phyloP scores from a whole-genome alignment of 208 protist species.

The Crithidia thermophila region DNA sequence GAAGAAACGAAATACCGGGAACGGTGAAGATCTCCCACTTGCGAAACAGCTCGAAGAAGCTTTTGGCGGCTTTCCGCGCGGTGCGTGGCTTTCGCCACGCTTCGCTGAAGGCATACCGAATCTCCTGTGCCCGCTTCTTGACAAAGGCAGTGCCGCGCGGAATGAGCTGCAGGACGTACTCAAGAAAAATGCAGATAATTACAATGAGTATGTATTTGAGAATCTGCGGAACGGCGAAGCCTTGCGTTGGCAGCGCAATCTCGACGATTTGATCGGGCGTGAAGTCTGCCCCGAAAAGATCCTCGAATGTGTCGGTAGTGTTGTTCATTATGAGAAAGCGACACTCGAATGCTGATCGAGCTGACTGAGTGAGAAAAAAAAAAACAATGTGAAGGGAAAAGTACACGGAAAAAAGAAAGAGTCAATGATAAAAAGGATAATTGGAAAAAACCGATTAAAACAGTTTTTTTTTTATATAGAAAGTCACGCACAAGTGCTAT shows the following conservation, averaged over 20 bases:
- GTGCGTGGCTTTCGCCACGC: background rate
- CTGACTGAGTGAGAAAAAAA: background rate
- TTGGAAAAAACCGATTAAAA: too few species aligned
- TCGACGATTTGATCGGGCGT: background rate
- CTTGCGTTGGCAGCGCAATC: background rate
- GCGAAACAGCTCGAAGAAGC: background rate
- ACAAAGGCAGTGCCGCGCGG: background rate
- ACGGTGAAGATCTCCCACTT: conserved; percentile 18
- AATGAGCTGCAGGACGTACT: conserved; percentile 11
- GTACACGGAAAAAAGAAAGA: too few species aligned
- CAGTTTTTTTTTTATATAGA: too few species aligned
- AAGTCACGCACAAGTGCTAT: too few species aligned
- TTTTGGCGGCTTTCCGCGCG: background rate
- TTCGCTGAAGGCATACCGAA: background rate
- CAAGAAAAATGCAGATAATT: background rate
- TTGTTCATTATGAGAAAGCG: too few species aligned
- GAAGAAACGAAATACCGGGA: conserved; percentile 5
- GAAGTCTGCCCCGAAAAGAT: background rate
- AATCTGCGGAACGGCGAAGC: background rate
- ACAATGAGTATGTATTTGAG: background rate
- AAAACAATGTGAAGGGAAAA: too few species aligned
- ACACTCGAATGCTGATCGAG: too few species aligned
- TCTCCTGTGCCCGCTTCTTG: background rate
- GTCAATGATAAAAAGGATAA: too few species aligned
- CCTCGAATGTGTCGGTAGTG: too few species aligned